phyloP scores from a whole-genome alignment of 495 filamentous ascomycete genomes.

The Hypoxylon perforatum region DNA sequence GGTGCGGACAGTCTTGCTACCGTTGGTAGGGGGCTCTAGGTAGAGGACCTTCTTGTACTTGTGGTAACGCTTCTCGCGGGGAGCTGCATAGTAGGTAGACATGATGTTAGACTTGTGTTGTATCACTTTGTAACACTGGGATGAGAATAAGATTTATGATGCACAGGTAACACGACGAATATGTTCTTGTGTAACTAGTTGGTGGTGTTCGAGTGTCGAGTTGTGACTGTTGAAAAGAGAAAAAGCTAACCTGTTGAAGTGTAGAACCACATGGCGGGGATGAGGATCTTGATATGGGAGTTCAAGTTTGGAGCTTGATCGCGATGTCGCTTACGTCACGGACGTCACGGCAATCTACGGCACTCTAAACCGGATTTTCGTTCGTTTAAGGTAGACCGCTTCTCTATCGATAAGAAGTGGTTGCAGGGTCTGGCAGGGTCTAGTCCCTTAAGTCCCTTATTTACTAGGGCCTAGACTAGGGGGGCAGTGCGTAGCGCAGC shows the following conservation, averaged over 20 bases:
- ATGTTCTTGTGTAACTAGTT: conserved; percentile 1
- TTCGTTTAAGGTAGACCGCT: conserved; percentile 8
- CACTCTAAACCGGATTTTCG: conserved; percentile 42
- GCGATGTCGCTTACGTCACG: conserved; percentile 37
- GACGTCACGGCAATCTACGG: conserved; percentile 36
- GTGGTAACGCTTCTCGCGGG: conserved; percentile 45
- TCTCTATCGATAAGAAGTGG: conserved; percentile 32
- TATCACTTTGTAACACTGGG: neutral
- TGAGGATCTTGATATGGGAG: conserved; percentile 22
- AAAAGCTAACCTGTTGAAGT: conserved; percentile 45
- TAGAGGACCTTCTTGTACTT: conserved; percentile 60
- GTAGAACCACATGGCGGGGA: conserved; percentile 44
- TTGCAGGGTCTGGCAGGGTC: conserved; percentile 25
- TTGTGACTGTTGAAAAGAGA: neutral
- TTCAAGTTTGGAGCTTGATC: conserved; percentile 3
- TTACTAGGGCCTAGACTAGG: conserved; percentile 5
- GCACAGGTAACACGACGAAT: conserved; percentile 8
- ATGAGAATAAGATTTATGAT: conserved; percentile 1
- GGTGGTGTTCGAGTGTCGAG: neutral
- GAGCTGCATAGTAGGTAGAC: conserved; percentile 43
- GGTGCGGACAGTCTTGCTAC: conserved; percentile 50
- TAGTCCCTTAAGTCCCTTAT: conserved; percentile 14
- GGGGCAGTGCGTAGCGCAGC: neutral
- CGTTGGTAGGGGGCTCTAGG: conserved; percentile 54
- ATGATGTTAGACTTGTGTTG: conserved; percentile 38